phyloP scores from a whole-genome alignment of 2,329 filamentous ascomycete genomes.

The Paraphaeosphaeria minitans region DNA sequence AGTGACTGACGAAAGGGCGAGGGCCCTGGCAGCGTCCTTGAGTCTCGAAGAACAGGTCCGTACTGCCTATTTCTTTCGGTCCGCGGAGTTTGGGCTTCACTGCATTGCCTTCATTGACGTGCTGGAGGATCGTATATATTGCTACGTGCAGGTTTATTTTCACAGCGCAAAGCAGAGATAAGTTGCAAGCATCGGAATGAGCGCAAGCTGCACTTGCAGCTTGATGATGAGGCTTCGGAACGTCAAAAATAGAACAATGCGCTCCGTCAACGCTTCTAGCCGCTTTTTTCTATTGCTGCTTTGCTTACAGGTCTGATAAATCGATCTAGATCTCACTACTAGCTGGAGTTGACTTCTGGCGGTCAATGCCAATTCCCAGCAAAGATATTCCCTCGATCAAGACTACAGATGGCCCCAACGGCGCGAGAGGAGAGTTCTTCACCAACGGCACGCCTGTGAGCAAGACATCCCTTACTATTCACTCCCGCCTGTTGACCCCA shows the following conservation, averaged over 20 bases:
- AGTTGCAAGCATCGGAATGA: not conserved
- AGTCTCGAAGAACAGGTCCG: slow-evolving; percentile 48
- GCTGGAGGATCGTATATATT: slow-evolving; percentile 7
- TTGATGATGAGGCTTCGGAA: no score
- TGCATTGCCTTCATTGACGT: not conserved
- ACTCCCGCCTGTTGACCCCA: slow-evolving; percentile 19
- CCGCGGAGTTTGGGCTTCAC: slow-evolving; percentile 12
- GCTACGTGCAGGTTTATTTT: slow-evolving; percentile 12
- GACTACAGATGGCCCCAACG: slow-evolving; percentile 72
- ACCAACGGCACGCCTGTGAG: slow-evolving; percentile 54
- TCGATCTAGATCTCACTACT: slow-evolving; percentile 42
- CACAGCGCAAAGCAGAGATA: not conserved
- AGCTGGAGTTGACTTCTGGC: slow-evolving; percentile 70
- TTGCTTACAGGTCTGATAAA: slow-evolving; percentile 25
- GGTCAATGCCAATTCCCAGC: slow-evolving; percentile 65
- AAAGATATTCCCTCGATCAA: slow-evolving; percentile 68
- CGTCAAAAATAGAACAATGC: no score
- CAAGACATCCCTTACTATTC: slow-evolving; percentile 22
- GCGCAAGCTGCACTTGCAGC: no score
- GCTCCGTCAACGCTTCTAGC: not conserved
- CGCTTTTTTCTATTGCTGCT: not conserved
- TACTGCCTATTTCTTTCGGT: slow-evolving; percentile 14
- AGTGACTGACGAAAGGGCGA: slow-evolving; percentile 41
- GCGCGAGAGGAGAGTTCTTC: slow-evolving; percentile 72
- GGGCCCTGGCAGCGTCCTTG: slow-evolving; percentile 42